Percentiles rank a stretch among this genome's conserved stretches.
phyloP scores from a whole-genome alignment of 208 protist species.

The Acanthamoeba royreba region DNA sequence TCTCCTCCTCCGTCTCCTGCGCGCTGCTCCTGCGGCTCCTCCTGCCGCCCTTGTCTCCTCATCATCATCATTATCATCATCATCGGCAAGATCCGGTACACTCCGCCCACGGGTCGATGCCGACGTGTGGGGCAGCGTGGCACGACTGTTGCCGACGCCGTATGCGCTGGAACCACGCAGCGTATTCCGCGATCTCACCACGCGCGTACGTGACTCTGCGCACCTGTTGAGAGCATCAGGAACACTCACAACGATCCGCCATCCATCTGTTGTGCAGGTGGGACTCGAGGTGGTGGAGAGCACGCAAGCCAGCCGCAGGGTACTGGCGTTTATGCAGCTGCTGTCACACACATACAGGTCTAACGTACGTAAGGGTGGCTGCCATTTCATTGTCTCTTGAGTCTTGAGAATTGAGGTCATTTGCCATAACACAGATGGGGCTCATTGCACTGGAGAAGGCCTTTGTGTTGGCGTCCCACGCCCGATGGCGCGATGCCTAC shows the following conservation, averaged over 20 bases:
- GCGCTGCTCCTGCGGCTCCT: not conserved
- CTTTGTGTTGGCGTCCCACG: not conserved
- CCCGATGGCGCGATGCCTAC: not conserved
- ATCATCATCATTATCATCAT: not conserved
- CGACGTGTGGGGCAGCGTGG: not conserved
- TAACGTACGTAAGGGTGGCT: not conserved
- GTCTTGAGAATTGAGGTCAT: not conserved
- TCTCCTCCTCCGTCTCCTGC: not conserved
- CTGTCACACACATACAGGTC: not conserved
- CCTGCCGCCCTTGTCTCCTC: not conserved
- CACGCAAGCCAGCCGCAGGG: not conserved
- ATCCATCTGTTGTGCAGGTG: no score
- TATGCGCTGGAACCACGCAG: not conserved
- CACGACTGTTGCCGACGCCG: not conserved
- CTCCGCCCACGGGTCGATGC: not conserved
- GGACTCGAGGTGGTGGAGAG: not conserved
- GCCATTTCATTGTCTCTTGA: not conserved
- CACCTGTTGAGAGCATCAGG: no score
- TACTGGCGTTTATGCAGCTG: not conserved
- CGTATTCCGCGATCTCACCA: not conserved
- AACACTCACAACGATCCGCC: no score
- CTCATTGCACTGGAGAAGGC: not conserved
- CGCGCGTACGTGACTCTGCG: no score
- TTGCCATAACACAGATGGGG: not conserved
- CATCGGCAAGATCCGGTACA: not conserved